Conservation (phyloP, 129 eudicot species). For the Pulicaria dysenterica region DNA sequence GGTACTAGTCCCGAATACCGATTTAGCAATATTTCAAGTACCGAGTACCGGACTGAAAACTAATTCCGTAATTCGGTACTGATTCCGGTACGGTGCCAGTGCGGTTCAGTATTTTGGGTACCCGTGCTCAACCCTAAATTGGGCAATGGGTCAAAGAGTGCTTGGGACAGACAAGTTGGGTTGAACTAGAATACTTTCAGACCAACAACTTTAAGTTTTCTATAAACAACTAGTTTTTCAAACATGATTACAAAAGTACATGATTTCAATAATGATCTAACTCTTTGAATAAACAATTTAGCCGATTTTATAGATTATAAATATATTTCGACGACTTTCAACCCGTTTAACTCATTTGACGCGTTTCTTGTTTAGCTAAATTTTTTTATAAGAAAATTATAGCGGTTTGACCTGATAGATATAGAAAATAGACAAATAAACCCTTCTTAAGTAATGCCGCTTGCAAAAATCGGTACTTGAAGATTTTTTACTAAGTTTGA, state of each 20-base stretch:
- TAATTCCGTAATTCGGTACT: too few species aligned
- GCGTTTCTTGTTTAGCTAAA: neutral
- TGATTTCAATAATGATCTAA: too few species aligned
- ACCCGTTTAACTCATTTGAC: neutral
- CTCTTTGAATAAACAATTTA: neutral
- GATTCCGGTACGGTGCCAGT: too few species aligned
- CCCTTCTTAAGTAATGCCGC: neutral
- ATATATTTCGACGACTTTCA: neutral
- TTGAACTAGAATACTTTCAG: neutral
- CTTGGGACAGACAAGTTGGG: neutral
- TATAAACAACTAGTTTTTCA: neutral
- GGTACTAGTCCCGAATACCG: too few species aligned
- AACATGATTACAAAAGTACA: neutral
- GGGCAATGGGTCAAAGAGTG: neutral
- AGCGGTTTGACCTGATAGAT: neutral
- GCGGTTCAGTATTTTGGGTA: too few species aligned
- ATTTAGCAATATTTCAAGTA: too few species aligned
- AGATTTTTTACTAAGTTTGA: neutral
- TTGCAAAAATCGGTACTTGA: neutral
- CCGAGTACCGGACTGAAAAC: too few species aligned
- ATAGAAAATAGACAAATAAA: neutral
- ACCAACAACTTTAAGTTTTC: neutral
- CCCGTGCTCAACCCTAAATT: too few species aligned
- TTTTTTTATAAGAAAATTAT: neutral
- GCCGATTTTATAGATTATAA: neutral